Evolutionary conservation across 371 early-diverging fungal species (phyloP).

Genomic region (Rhizopus microsporus): DNA sequence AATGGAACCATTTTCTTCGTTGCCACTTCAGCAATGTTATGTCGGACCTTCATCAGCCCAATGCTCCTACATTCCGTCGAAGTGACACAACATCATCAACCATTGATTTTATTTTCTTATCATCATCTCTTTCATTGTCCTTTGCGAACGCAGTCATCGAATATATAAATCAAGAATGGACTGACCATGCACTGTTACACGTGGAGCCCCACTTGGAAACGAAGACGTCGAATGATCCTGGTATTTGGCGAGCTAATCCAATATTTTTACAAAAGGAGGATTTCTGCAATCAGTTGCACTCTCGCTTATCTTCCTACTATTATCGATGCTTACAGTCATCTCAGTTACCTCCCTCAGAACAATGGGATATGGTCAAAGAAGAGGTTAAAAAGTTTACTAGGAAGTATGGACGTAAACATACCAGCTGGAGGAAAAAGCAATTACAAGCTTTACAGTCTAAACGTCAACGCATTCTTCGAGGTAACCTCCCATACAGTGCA

Average conservation of each 20-base stretch:
- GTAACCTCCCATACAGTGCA: background rate
- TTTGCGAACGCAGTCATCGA: background rate
- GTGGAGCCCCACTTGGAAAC: background rate
- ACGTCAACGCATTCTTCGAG: background rate
- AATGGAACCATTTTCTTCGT: background rate
- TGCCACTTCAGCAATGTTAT: slow-evolving; percentile 2
- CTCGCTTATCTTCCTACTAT: background rate
- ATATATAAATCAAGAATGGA: background rate
- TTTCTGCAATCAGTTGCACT: background rate
- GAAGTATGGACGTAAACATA: background rate
- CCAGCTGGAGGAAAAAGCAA: background rate
- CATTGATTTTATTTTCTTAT: slow-evolving; percentile 1
- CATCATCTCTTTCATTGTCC: background rate
- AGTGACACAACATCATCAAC: background rate
- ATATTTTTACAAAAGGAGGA: background rate
- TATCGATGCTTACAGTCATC: background rate
- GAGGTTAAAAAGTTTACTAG: background rate
- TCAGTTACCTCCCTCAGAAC: background rate
- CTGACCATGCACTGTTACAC: slow-evolving; percentile 10
- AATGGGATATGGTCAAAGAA: background rate
- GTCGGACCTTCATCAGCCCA: background rate
- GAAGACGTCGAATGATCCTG: background rate
- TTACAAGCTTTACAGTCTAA: slow-evolving; percentile 1
- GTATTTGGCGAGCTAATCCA: slow-evolving; percentile 9
- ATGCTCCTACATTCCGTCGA: background rate